These are phyloP conservation scores for Podaxis sp. DNA, from an alignment of 768 basidiomycete species.

Conservation along the genomic window DNA sequence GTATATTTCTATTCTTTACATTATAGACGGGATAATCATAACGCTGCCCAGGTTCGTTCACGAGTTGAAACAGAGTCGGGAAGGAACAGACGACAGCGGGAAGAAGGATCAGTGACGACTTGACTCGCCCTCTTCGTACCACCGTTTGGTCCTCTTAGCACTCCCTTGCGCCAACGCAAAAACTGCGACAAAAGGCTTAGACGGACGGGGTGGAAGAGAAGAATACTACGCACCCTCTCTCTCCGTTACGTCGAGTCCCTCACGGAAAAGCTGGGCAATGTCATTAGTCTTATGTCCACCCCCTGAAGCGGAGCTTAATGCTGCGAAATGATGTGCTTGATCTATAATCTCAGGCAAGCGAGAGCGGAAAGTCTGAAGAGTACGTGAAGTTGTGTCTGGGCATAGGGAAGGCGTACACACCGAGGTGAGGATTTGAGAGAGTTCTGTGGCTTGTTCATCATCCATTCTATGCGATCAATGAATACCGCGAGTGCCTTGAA, in stretches of 20 bases:
- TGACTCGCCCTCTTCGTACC: conserved; percentile 73
- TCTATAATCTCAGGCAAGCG: conserved; percentile 78
- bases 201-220: background rate
- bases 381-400: conserved; percentile 6
- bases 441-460: conserved; percentile 66
- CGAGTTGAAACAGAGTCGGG: conserved; percentile 43
- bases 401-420: conserved; percentile 27
- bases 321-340: conserved; percentile 86
- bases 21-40: conserved; percentile 9
- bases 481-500: background rate
- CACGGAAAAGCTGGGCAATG: conserved; percentile 71
- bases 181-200: conserved; percentile 41
- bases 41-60: conserved; percentile 53
- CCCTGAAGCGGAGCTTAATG: conserved; percentile 53
- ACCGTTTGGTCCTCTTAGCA: conserved; percentile 67
- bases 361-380: conserved; percentile 62
- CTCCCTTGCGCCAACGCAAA: conserved; percentile 85
- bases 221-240: conserved; percentile 67
- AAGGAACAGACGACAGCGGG: conserved; percentile 10
- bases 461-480: conserved; percentile 49
- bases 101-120: conserved; percentile 28
- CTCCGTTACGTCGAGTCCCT: conserved; percentile 91
- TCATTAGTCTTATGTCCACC: conserved; percentile 50
- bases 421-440: conserved; percentile 69
- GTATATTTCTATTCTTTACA: conserved; percentile 32